Conservation (phyloP, 148 eudicot genomes). For the Pharnaceum exiguum region DNA sequence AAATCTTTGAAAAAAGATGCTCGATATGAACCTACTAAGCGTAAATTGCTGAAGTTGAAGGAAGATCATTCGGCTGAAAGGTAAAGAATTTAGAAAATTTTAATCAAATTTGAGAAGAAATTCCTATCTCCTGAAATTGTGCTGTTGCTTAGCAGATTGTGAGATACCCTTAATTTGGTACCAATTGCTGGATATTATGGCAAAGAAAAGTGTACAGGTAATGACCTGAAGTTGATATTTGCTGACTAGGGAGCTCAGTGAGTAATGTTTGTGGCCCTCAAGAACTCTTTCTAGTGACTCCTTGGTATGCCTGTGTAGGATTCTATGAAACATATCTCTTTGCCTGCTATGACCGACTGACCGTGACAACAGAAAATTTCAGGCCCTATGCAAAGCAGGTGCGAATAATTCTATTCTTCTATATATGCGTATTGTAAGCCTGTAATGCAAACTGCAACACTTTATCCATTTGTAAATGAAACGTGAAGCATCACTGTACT, state of each 20-base stretch:
- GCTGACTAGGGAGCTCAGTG: not conserved
- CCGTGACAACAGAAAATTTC: slow-evolving; percentile 12
- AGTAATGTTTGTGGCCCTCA: not conserved
- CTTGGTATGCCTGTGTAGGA: not conserved
- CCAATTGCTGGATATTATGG: slow-evolving; percentile 15
- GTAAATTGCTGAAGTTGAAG: slow-evolving; percentile 81
- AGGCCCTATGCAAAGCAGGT: slow-evolving; percentile 16
- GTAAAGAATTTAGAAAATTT: slow-evolving; percentile 16
- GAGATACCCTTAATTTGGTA: slow-evolving; percentile 16
- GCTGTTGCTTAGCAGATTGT: not conserved
- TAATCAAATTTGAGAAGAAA: not conserved
- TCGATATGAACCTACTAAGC: slow-evolving; percentile 76
- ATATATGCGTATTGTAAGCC: no score
- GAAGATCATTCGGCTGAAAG: slow-evolving; percentile 75
- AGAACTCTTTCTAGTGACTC: not conserved
- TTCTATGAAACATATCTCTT: slow-evolving; percentile 12
- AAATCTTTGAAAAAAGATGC: slow-evolving; percentile 64
- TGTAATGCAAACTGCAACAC: no score
- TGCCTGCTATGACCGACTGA: slow-evolving; percentile 20
- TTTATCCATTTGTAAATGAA: no score
- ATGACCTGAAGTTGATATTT: not conserved
- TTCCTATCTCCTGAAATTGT: not conserved
- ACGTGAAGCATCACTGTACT: no score
- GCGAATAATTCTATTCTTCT: not conserved
- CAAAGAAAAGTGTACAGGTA: slow-evolving; percentile 9